Percentiles rank a stretch among this genome's conserved stretches.
These are phyloP conservation scores for Starmerella scarabaei DNA, from an alignment of 805 yeast species.

Conservation along the genomic window DNA sequence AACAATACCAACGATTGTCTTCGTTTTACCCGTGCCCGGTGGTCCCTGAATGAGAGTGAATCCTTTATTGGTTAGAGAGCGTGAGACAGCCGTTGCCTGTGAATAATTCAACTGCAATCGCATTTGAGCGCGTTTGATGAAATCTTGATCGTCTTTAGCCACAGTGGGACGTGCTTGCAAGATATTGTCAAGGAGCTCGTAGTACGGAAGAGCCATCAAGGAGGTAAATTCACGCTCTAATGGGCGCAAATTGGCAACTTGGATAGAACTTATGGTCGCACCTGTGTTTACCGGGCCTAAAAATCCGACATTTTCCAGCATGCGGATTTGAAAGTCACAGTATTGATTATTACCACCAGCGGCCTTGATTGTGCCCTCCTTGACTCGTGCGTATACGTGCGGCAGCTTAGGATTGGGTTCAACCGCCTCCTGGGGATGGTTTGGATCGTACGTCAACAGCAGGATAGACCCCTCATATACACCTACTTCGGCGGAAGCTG, in stretches of 20 bases:
- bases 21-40: slow-evolving; percentile 98
- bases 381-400: slow-evolving; percentile 69
- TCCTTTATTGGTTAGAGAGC: slow-evolving; percentile 55
- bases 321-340: slow-evolving; percentile 63
- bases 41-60: slow-evolving; percentile 91
- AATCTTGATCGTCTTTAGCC: slow-evolving; percentile 23
- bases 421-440: slow-evolving; percentile 20
- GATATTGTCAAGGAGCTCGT: slow-evolving; percentile 59
- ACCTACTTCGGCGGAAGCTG: slow-evolving; percentile 38
- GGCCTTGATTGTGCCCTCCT: slow-evolving; percentile 34
- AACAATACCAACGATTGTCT: slow-evolving; percentile 82
- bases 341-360: slow-evolving; percentile 32
- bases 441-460: slow-evolving; percentile 44
- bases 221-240: slow-evolving; percentile 88
- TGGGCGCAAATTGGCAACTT: slow-evolving; percentile 77
- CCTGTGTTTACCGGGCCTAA: slow-evolving; percentile 48
- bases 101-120: slow-evolving; percentile 63
- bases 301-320: slow-evolving; percentile 38
- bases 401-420: slow-evolving; percentile 9
- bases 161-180: slow-evolving; percentile 49
- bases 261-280: slow-evolving; percentile 50
- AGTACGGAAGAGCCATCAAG: slow-evolving; percentile 65
- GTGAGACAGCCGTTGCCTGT: slow-evolving; percentile 80
- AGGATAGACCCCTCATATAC: slow-evolving; percentile 66
- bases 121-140: slow-evolving; percentile 33